Base-by-base conservation (phyloP, 2,329 filamentous ascomycete genomes). In the Neofusicoccum ribis region DNA sequence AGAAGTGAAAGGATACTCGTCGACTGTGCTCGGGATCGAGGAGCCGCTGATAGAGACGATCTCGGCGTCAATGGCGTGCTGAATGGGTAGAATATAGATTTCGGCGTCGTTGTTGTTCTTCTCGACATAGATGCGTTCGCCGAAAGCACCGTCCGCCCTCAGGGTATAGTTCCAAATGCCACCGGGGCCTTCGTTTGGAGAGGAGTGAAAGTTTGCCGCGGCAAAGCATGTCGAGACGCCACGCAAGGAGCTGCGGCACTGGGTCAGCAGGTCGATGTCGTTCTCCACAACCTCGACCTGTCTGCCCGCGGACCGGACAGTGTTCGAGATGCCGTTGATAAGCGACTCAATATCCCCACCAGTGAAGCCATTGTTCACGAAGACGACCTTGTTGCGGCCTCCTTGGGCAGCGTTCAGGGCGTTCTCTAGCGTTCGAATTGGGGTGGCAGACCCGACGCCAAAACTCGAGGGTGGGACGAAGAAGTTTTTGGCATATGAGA, bases 161-260 rank as follows among this genome's bases (percentile, higher is more conserved):
- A 97, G 82, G 0, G 91, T 93, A 73, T 97, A 97, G 77, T 95
- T 96, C 93, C 93, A 97, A 50, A 85, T 77, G 1, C 85, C 84
- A 6, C 83, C 84, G 0, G 75, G 68, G 9, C 91, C 91, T 78
- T 95, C 89, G 1, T 78, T 83, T 0, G 92, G 91, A 5, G 91
- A 96, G 0, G 89, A 89, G 63, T 87, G 82, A 79, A 96, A 94
- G 4, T 90, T 86, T 1, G 90, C 85, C 8, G 90, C 92, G 17
- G 86, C 90, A 72, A 89, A 93, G 76, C 91, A 95, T 1, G 77
- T 80, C 12, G 89, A 90, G 1, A 90, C 88, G 17, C 91, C 91
- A 34, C 81, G 73, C 66, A 84, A 72, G 1, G 80, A 80, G 67
- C 80, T 81, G 34, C 83, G 84, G 73, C 92, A 96, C 27, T 84